Base-by-base conservation (phyloP, 768 basidiomycete species). In the Russula virescens region DNA sequence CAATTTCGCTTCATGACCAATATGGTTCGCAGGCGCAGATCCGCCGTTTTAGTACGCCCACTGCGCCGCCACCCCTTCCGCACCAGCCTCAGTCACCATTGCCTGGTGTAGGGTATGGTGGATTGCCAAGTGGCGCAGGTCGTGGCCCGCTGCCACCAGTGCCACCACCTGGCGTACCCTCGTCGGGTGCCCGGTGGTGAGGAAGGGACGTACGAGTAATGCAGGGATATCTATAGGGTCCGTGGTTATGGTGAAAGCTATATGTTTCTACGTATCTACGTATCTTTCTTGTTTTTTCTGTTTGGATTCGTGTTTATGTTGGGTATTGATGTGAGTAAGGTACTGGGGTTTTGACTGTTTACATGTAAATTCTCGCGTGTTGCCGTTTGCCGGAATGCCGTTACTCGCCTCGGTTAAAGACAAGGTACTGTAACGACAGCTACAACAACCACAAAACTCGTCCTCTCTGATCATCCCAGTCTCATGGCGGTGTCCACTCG, bases 401-500 rank as follows among this genome's bases (percentile, higher is more conserved):
- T 19, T 19, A 43, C 13, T 19, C 42, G 42, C 42, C 13, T 19
- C 42, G 42, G 16, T 43, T 43, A 14, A 38, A 38, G 38, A 11
- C n/a, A 31, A 3, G 5, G 31, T 31, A 8, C 31, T 31, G 11
- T 35, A 52, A 35, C 51, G n/a, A 52, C 50, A 34, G 50, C 51
- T 13, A 21, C 51, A 9, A 38, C 28, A 50, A 19, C 28, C 49
- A 19, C 31, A 3, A n/a, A 52, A 13, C 13, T 38, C 25, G 25
- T 23, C 42, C 35, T 26, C 34, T 28, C 19, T 54, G 26, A 11
- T 31, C 25, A 48, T 46, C 21, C 23, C 9, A 21, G 51, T 45
- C 18, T 25, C 50, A 67, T 67, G 66, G 66, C 67, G 4, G 26
- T 54, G 0, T 45, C 62, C 2, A 35, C 59, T 47, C 64, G 67